Evolutionary conservation across 2,329 filamentous ascomycete genomes (phyloP), one percentile per base, ranked within the genome.

Genomic region (Chrysoporthe deuterocubensis): DNA sequence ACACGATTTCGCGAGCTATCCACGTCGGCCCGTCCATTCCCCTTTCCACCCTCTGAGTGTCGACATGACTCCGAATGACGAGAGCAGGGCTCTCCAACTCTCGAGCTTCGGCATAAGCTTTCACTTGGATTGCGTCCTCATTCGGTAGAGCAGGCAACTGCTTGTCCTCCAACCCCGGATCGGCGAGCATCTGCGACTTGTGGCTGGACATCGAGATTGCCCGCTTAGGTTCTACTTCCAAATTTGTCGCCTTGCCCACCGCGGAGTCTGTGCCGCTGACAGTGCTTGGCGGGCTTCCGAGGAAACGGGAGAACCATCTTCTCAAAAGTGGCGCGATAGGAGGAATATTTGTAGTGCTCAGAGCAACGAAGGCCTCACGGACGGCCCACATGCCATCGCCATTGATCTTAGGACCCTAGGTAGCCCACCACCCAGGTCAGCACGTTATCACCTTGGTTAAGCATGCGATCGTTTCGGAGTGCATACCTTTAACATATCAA

Each of bases 351-450:
- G 67, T 69, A 34, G 67, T 69, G 1, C 64, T 50, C 26, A 69
- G 42, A 4, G 64, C 67, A 14, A 69, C 67, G 11, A 69, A 69
- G 7, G 64, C 59, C 50, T 69, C 67, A 6, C 67, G 54, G 6
- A 69, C 42, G 0, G 59, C 67, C 67, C 67, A 69, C 46, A 62
- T 62, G 13, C 67, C 67, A 37, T 69, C 67, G 60, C 64, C 64
- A 14, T 66, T 67, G 13, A 48, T 44, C 16, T 59, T 66, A 1
- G 67, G 65, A 21, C 59, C 62, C 67, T 69, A 21, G 4, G 6
- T 2, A 4, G 21, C 16, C 21, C 42, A 34, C 1, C 8, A 26
- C 4, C 2, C 26, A 54, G 4, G 65, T 63, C 16, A 66, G 59
- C 32, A 46, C 37, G 9, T 21, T 13, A 21, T 5, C 7, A n/a